Evolutionary conservation across 176 grass and related monocot species (phyloP).

Genomic region (Oryza nivara): DNA sequence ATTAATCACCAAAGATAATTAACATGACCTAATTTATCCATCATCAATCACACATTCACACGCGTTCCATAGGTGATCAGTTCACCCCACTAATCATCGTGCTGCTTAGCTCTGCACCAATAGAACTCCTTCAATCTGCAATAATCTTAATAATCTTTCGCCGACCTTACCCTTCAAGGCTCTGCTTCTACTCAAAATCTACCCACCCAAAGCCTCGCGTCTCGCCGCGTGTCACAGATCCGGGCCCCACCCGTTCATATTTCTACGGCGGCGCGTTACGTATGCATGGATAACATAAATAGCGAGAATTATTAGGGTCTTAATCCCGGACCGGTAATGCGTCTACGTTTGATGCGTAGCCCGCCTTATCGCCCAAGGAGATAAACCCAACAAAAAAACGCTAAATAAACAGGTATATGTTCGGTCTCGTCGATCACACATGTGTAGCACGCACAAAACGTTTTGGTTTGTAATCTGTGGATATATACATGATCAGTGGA

Average conservation of each 20-base stretch:
- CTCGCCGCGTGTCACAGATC: slow-evolving; percentile 30
- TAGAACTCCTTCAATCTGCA: not conserved
- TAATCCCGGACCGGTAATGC: slow-evolving; percentile 1
- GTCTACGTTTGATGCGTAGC: slow-evolving; percentile 28
- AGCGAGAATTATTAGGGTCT: slow-evolving; percentile 11
- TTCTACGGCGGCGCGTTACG: not conserved
- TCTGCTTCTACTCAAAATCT: not conserved
- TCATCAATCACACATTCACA: not conserved
- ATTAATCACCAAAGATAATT: not conserved
- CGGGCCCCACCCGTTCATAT: not conserved
- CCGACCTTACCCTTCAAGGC: not conserved
- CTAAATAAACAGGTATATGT: not conserved
- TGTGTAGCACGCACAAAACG: slow-evolving; percentile 32
- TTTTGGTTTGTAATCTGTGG: not conserved
- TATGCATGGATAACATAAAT: not conserved
- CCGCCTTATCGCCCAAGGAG: slow-evolving; percentile 9
- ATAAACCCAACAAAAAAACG: slow-evolving; percentile 7
- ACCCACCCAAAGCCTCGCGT: slow-evolving; percentile 27
- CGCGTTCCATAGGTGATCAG: too few species aligned
- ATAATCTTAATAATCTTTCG: slow-evolving; percentile 18
- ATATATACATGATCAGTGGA: not conserved
- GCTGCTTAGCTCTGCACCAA: not conserved
- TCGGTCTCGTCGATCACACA: not conserved
- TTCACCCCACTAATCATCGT: not conserved
- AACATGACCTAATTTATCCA: not conserved